Percentiles rank a stretch among this genome's conserved stretches.
Evolutionary conservation across 2,329 filamentous ascomycete species (phyloP).

Genomic region (Talaromyces atroroseus): DNA sequence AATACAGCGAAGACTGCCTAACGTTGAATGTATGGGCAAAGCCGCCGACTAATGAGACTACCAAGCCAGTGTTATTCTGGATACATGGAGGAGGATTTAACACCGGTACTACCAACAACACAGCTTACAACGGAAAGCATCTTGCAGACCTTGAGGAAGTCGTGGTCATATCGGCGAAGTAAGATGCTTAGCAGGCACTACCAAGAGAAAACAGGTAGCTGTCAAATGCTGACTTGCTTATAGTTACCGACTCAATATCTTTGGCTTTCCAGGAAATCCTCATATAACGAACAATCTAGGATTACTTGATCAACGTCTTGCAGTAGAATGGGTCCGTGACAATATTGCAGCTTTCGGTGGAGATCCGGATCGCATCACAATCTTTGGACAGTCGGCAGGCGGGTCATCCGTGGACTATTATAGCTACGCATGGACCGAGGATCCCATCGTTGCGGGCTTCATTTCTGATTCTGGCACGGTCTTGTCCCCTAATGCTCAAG

Average conservation of each 20-base stretch:
- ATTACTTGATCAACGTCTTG: slow-evolving; percentile 66
- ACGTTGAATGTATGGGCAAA: slow-evolving; percentile 5
- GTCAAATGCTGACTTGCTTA: not conserved
- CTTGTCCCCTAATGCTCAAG: not conserved
- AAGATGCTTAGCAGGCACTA: not conserved
- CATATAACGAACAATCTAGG: slow-evolving; percentile 55
- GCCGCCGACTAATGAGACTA: slow-evolving; percentile 32
- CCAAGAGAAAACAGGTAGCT: not conserved
- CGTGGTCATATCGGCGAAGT: slow-evolving; percentile 6
- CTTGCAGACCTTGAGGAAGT: slow-evolving; percentile 6
- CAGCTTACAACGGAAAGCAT: slow-evolving; percentile 3
- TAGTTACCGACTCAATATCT: slow-evolving; percentile 8
- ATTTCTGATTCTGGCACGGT: slow-evolving; percentile 8
- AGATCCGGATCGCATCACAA: slow-evolving; percentile 70
- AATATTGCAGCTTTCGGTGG: slow-evolving; percentile 75
- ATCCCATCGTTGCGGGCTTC: slow-evolving; percentile 8
- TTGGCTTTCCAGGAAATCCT: slow-evolving; percentile 5
- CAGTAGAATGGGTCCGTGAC: slow-evolving; percentile 69
- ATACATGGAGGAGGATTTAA: slow-evolving; percentile 59
- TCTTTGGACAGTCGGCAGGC: slow-evolving; percentile 71
- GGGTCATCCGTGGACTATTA: slow-evolving; percentile 54
- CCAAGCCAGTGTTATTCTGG: slow-evolving; percentile 64
- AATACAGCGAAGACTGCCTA: slow-evolving; percentile 11
- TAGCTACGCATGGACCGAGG: slow-evolving; percentile 6
- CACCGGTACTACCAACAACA: slow-evolving; percentile 6